Conservation (phyloP, 2,329 filamentous ascomycete genomes). For the Stemphylium beticola region DNA sequence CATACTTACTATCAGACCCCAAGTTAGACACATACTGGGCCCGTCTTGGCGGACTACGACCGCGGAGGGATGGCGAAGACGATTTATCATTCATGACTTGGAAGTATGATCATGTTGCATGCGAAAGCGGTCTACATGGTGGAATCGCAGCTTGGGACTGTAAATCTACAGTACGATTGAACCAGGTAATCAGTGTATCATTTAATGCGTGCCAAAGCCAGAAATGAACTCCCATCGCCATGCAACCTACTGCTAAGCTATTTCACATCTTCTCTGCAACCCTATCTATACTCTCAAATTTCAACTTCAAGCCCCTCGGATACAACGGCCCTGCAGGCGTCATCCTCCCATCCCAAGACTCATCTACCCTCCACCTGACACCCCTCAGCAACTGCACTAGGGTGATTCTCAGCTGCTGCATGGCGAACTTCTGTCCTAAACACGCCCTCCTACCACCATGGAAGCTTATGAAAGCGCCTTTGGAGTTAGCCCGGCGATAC, state of each 20-base stretch:
- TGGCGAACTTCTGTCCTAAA: conserved; percentile 51
- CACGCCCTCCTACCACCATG: conserved; percentile 52
- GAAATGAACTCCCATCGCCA: not conserved
- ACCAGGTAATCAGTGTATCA: not conserved
- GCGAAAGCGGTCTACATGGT: not conserved
- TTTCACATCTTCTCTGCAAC: not conserved
- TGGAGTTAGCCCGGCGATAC: conserved; percentile 47
- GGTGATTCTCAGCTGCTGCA: conserved; percentile 48
- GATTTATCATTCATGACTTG: no score
- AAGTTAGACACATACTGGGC: not conserved
- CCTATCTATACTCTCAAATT: conserved; percentile 18
- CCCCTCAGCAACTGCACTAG: conserved; percentile 38
- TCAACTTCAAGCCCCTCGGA: conserved; percentile 27
- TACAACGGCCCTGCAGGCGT: conserved; percentile 32
- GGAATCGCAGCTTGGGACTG: no score
- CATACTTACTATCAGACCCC: not conserved
- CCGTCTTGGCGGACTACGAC: no score
- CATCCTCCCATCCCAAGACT: conserved; percentile 38
- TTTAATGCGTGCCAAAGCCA: not conserved
- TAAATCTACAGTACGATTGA: not conserved
- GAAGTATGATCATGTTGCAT: not conserved
- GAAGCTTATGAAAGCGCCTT: conserved; percentile 52
- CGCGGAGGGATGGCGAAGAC: no score
- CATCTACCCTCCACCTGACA: conserved; percentile 32
- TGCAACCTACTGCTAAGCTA: not conserved